Conservation (phyloP, 108 stramenopile genomes). For the Skeletonema tropicum region DNA sequence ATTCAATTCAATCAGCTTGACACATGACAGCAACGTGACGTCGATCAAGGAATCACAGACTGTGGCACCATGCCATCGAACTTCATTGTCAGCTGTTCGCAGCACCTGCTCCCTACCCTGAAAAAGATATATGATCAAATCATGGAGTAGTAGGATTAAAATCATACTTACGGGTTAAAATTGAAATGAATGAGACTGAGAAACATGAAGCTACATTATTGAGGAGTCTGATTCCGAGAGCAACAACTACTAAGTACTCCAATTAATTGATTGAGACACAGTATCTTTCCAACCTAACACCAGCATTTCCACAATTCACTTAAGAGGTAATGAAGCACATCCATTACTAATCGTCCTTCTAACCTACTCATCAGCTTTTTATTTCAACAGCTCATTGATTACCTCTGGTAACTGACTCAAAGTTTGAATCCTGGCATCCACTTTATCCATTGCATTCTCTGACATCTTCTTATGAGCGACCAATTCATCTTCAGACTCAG, state of each 20-base stretch:
- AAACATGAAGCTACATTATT: too few species aligned
- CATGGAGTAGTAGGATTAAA: too few species aligned
- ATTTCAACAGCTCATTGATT: constrained; percentile 70
- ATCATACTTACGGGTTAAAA: too few species aligned
- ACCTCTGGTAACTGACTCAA: constrained; percentile 78
- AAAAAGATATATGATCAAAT: too few species aligned
- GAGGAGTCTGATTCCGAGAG: not conserved
- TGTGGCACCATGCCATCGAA: too few species aligned
- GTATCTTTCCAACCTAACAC: too few species aligned
- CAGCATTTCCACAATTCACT: not conserved
- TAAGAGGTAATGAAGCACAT: not conserved
- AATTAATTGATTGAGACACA: not conserved
- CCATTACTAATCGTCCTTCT: not conserved
- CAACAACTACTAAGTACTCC: not conserved
- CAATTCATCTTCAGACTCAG: constrained; percentile 66
- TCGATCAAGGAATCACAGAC: too few species aligned
- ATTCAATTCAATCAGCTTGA: too few species aligned
- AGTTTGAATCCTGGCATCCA: constrained; percentile 68
- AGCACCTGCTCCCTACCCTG: too few species aligned
- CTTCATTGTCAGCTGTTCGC: too few species aligned
- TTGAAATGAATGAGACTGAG: too few species aligned
- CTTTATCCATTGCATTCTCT: constrained; percentile 63
- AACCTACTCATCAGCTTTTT: constrained; percentile 17
- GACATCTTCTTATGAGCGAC: constrained; percentile 71
- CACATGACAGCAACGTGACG: too few species aligned